Conservation (phyloP, 176 grass and related monocot genomes). For the Avena eriantha region DNA sequence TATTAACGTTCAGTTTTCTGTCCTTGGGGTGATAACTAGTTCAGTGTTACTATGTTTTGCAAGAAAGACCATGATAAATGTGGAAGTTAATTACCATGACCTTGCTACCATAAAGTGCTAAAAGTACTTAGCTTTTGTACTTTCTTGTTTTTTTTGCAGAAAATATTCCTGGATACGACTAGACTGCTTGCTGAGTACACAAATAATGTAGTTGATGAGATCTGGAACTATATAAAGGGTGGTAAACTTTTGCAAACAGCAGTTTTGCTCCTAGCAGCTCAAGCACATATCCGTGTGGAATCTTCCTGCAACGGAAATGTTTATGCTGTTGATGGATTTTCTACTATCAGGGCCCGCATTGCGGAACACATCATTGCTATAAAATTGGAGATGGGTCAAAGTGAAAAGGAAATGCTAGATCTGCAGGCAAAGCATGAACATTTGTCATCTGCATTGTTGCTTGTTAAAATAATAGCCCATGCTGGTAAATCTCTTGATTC, state of each 20-base stretch:
- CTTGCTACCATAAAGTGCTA: neutral
- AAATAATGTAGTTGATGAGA: neutral
- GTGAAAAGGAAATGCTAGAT: neutral
- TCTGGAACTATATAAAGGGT: neutral
- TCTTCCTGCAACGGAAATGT: neutral
- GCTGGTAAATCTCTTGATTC: conserved; percentile 37
- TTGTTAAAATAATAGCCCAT: neutral
- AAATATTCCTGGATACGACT: neutral
- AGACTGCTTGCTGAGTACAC: neutral
- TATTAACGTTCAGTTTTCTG: too few relatives aligned
- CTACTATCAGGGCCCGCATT: neutral
- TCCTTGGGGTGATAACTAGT: neutral
- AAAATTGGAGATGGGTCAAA: neutral
- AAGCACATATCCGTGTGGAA: neutral
- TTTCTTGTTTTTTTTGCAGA: neutral
- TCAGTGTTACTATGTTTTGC: neutral
- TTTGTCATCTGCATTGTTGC: neutral
- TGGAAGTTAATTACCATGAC: neutral
- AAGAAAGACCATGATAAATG: neutral
- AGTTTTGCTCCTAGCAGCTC: neutral
- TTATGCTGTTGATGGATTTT: neutral
- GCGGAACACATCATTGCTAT: neutral
- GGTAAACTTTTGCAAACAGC: neutral
- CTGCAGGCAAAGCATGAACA: neutral
- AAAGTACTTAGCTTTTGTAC: neutral